Base-by-base conservation (phyloP, 2,329 filamentous ascomycete genomes). In the Penicillium sp. region DNA sequence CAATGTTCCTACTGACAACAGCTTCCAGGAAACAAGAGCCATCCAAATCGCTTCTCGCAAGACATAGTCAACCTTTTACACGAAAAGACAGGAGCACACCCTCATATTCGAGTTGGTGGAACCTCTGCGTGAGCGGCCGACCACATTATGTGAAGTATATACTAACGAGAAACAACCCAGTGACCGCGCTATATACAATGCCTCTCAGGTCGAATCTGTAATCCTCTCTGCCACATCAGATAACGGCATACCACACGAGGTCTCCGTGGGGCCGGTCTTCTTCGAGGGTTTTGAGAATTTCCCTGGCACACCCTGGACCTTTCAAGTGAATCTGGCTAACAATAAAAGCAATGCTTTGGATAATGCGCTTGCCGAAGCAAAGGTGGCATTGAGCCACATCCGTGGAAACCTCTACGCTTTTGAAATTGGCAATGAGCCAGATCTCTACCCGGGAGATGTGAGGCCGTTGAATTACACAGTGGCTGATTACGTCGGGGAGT, bases 391-490 rank as follows among this genome's bases (percentile, higher is more conserved):
- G 7, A 51, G 46, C 11, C 53, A 58, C 40, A 57, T 56, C 41
- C 58, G 62, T 21, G 59, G 61, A 13, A 62, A 66, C 22, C 54
- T 69, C 24, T 62, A 67, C n/a, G 66, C 66, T 6, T 65, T 67
- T 45, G 66, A 69, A 48, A 64, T 69, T 48, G 66, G 66, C 10
- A 69, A 69, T 47, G 66, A 69, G 46, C 65, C 65, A 8, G 65
- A 69, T 50, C 51, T 69, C 24, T 67, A 67, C 41, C 55, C 53
- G 5, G 56, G 56, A 22, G 45, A 32, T 14, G 56, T 58, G 2
- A 41, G 55, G 11, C 49, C 53, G 2, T 27, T 45, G 32, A 34
- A 53, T 36, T 58, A 53, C 29, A 50, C 49, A 1, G 48, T 43
- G 1, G 53, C 42, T 9, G 51, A 58, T 11, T 58, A 58, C 40